These are phyloP conservation scores for Pseudogymnoascus sp. DNA, from an alignment of 2,329 filamentous ascomycete species.

Conservation along the genomic window DNA sequence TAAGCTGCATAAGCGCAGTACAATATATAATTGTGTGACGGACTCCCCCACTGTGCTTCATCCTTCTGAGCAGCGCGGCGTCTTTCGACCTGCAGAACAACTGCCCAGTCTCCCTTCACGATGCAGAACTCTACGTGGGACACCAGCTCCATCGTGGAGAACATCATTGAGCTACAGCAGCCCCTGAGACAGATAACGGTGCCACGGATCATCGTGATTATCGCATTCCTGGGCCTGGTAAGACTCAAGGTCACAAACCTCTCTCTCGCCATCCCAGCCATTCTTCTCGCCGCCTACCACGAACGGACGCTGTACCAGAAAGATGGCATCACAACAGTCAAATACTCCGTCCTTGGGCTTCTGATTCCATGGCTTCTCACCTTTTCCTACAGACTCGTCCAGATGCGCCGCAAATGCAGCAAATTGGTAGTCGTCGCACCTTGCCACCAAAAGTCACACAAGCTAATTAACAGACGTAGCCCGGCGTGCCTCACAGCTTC, in stretches of 20 bases:
- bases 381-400: background rate
- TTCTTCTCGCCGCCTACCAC: background rate
- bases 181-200: background rate
- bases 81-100: background rate
- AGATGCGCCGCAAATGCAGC: background rate
- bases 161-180: background rate
- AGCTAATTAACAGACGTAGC: background rate
- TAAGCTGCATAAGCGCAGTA: background rate
- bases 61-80: background rate
- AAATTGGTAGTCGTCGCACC: background rate
- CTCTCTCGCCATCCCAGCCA: background rate
- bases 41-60: background rate
- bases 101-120: background rate
- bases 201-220: background rate
- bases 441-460: background rate
- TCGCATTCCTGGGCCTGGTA: background rate
- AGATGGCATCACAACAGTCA: constrained; percentile 4
- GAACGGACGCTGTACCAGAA: background rate
- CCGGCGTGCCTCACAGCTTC: constrained; percentile 6
- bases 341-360: constrained; percentile 3
- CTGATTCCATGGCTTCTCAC: constrained; percentile 9
- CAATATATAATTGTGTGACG: background rate
- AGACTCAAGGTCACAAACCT: background rate
- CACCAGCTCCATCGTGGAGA: background rate
- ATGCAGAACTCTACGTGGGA: background rate